A percentile compares a stretch with the other conserved stretches of the same genome.
Evolutionary conservation across 179 eudicot genomes (phyloP).

Genomic region (Sideroxylon spinosum): DNA sequence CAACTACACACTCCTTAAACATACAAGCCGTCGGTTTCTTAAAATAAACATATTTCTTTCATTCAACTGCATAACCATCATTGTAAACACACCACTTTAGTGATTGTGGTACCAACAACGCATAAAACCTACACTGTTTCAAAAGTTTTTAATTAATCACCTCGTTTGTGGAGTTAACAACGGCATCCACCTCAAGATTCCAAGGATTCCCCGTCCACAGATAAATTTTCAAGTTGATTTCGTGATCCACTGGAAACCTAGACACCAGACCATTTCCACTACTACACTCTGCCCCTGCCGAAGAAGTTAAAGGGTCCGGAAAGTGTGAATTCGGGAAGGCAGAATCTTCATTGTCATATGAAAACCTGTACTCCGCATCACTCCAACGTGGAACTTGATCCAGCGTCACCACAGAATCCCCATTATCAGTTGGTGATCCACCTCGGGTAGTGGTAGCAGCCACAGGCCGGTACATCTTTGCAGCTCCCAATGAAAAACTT

Average conservation of each 20-base stretch:
- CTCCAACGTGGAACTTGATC: slow-evolving; percentile 97
- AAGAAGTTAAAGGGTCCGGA: slow-evolving; percentile 77
- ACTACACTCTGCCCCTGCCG: slow-evolving; percentile 49
- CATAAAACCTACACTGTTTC: neutral
- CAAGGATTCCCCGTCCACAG: slow-evolving; percentile 97
- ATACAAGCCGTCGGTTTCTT: neutral
- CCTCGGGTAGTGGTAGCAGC: slow-evolving; percentile 52
- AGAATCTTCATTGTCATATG: slow-evolving; percentile 59
- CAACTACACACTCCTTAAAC: neutral
- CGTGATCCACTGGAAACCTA: slow-evolving; percentile 85
- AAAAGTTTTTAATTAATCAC: slow-evolving; percentile 29
- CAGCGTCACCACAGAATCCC: slow-evolving; percentile 70
- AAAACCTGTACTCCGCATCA: slow-evolving; percentile 63
- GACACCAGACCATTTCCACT: slow-evolving; percentile 54
- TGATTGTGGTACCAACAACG: too few relatives aligned
- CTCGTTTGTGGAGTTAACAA: slow-evolving; percentile 95
- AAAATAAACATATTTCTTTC: neutral
- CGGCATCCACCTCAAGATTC: slow-evolving; percentile 98
- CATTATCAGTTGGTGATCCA: slow-evolving; percentile 66
- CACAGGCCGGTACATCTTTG: slow-evolving; percentile 56
- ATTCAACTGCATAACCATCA: neutral
- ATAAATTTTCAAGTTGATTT: slow-evolving; percentile 76
- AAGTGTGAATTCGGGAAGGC: slow-evolving; percentile 44
- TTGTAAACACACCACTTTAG: neutral
- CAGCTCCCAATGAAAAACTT: slow-evolving; percentile 19